Evolutionary conservation across 345 rosid genomes (phyloP), one percentile per base, ranked within the genome.

Genomic region (Psidium guajava): DNA sequence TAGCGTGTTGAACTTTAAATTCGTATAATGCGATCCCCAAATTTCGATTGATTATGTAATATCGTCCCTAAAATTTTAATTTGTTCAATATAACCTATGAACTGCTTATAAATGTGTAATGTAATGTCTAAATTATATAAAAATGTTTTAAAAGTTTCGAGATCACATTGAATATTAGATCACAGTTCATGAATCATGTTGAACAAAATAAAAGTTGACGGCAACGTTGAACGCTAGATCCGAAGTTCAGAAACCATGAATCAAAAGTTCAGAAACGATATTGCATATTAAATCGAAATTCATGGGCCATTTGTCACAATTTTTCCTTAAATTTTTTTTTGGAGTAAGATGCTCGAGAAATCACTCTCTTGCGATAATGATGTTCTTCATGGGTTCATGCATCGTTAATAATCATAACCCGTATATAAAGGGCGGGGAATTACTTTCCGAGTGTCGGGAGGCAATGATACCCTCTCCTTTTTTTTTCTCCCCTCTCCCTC

Each of bases 21-120:
- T 14, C 1, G 5, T 0, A 64, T 0, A 64, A 16, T 16, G 0
- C 0, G 32, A 1, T 3, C 4, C 0, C 40, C 8, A 5, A 32
- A 69, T 0, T 16, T 2, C 16, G 6, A 3, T 11, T 6, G 28
- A 28, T 28, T 28, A 5, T 61, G 11, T 0, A 32, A 32, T 16
- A 0, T 32, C 6, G 0, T 32, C 1, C 18, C 1, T 8, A 64
- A 2, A 28, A 3, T 32, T 16, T 64, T 8, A 8, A 64, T 28
- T 32, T 0, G 1, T 5, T 64, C 44, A 32, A 16, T 14, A 14
- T 59, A 20, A 59, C 14, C 9, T 1, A 6, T 61, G 12, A 28
- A 28, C 5, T 61, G 14, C 15, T 61, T 15, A 1, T 6, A 28
- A 28, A 61, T 15, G 3, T 61, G 32, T 7, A 15, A 15, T 15